Percentiles rank a stretch among this genome's conserved stretches.
Conservation (phyloP, 306 rosid genomes). For the Mimosa bimucronata region DNA sequence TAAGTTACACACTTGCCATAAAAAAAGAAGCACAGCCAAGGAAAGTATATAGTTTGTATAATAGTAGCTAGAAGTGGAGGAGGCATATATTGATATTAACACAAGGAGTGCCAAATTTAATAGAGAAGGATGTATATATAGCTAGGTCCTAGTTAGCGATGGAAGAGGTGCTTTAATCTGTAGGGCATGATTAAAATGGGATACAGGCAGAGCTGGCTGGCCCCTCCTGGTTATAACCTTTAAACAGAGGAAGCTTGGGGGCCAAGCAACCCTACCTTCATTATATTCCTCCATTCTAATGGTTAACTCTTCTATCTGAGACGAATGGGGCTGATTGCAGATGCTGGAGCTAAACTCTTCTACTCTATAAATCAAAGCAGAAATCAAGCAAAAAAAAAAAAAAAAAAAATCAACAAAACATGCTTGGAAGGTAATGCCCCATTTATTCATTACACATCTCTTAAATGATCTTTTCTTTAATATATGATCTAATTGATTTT, state of each 20-base stretch:
- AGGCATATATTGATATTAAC: neutral
- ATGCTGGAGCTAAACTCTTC: neutral
- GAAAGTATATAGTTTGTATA: no score
- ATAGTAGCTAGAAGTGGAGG: neutral
- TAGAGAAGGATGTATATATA: no score
- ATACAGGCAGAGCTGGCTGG: constrained; percentile 15
- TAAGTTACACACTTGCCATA: neutral
- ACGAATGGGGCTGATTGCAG: neutral
- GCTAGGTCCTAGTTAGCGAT: neutral
- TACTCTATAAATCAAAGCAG: neutral
- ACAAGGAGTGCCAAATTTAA: no score
- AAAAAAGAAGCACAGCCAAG: neutral
- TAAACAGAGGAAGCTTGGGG: constrained; percentile 23
- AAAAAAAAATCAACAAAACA: neutral
- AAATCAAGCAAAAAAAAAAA: neutral
- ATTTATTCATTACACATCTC: no score
- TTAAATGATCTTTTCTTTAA: no score
- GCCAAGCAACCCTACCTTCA: constrained; percentile 18
- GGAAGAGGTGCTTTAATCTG: neutral
- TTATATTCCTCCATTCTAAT: neutral
- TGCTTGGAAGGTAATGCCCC: neutral
- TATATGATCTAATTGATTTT: no score
- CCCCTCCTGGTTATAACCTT: neutral
- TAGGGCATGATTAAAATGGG: constrained; percentile 1
- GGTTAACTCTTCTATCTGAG: neutral